phyloP scores from a whole-genome alignment of 225 moss, liverwort and hornwort species.

The Neckera pumila region DNA sequence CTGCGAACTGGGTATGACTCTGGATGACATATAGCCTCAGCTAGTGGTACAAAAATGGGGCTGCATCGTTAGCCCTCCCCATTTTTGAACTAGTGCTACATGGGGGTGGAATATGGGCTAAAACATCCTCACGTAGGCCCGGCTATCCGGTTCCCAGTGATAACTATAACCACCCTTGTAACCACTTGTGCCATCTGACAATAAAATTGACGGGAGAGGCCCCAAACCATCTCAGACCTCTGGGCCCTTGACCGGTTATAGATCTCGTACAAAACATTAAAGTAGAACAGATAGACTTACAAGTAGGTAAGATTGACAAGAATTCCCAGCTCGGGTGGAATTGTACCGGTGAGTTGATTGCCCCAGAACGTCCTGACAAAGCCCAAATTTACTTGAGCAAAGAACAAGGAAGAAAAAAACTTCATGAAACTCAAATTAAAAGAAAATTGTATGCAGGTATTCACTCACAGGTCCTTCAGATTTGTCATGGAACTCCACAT shows the following conservation, averaged over 20 bases:
- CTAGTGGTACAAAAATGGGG: too few species aligned
- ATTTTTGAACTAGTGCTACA: too few species aligned
- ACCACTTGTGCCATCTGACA: neutral
- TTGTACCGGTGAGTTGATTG: neutral
- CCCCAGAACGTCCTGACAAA: neutral
- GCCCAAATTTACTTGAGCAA: neutral
- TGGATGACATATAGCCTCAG: too few species aligned
- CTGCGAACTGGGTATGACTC: too few species aligned
- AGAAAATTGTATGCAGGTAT: neutral
- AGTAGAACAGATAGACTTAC: neutral
- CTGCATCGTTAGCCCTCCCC: too few species aligned
- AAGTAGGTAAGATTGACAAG: neutral
- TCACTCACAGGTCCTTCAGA: neutral
- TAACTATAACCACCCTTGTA: too few species aligned
- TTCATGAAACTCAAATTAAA: neutral
- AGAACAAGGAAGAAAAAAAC: neutral
- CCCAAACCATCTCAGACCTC: neutral
- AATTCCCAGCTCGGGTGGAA: neutral
- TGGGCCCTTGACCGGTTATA: neutral
- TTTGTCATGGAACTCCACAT: neutral
- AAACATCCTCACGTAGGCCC: too few species aligned
- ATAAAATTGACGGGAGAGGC: neutral
- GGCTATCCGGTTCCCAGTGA: too few species aligned
- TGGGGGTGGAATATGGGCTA: too few species aligned
- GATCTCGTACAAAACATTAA: neutral